Evolutionary conservation across 1,284 basidiomycete species (phyloP).

Genomic region (Puccinia coronata): DNA sequence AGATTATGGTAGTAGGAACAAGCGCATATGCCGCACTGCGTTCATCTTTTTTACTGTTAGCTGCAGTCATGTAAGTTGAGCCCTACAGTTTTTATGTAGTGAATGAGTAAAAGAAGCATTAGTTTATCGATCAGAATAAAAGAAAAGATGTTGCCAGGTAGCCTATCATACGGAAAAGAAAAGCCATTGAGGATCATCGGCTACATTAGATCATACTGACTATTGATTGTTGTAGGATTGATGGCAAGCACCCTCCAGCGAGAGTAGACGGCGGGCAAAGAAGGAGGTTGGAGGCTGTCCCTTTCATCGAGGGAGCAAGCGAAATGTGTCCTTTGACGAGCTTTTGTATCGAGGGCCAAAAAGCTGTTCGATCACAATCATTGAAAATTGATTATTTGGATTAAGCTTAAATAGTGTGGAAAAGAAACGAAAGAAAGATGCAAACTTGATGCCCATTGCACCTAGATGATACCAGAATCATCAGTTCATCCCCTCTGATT

Average conservation of each 20-base stretch:
- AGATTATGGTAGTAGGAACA: conserved; percentile 51
- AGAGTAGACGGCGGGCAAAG: background rate
- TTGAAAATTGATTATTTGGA: too few species aligned
- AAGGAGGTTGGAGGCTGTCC: background rate
- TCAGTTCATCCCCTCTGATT: background rate
- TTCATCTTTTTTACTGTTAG: background rate
- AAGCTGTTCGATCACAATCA: background rate
- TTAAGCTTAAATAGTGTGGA: too few species aligned
- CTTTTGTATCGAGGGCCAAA: conserved; percentile 29
- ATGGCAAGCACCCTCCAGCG: conserved; percentile 9
- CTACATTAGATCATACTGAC: background rate
- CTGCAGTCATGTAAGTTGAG: conserved; percentile 21
- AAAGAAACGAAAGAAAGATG: too few species aligned
- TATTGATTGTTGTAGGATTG: conserved; percentile 13
- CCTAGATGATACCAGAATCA: too few species aligned
- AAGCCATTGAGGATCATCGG: background rate
- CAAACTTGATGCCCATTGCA: conserved; percentile 38
- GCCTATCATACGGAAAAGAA: background rate
- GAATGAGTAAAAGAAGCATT: too few species aligned
- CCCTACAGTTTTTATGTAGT: too few species aligned
- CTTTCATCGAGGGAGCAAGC: conserved; percentile 15
- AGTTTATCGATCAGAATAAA: too few species aligned
- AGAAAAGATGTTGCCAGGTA: background rate
- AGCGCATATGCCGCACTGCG: conserved; percentile 38
- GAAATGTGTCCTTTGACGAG: conserved; percentile 15